Base-by-base conservation (phyloP, 192 early-diverging fungal species). In the Allomyces javanicus region DNA sequence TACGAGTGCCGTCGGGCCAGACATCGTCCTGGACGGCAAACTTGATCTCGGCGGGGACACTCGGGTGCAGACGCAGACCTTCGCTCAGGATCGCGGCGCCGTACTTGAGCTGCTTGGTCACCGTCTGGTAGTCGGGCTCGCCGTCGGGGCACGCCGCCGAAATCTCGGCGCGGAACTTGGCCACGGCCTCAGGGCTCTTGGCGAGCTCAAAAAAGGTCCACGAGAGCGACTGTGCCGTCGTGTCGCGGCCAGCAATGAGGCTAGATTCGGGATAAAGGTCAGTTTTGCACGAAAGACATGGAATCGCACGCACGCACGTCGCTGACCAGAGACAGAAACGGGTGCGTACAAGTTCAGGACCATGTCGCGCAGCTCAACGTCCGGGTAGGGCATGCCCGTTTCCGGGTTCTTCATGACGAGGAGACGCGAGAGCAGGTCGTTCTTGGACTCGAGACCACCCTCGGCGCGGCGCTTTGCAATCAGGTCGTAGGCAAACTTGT, bases 11-110 rank as follows among this genome's bases (percentile, higher is more conserved):
- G 68, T 85, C 78, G 12, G 87, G 87, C 14, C 82, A 73, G 14
- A 84, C 69, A 61, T 78, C 77, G 62, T 87, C 83, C 4, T 76
- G 62, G 19, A 83, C 64, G 9, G 79, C 77, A 27, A 72, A 68
- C 71, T 87, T 87, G 12, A 71, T 44, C 44, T 87, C 78, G 1
- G 24, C 27, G 7, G 87, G 88, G 5, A 90, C 85, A 25, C 80
- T 73, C 50, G 88, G 87, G 70, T 84, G 78, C 23, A 89, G 65
- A 10, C 88, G 76, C 25, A 88, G 67, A 10, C 79, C 73, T 72
- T 89, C 88, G 25, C 69, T 63, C 65, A 85, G 83, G 17, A 77
- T 73, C 4, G 81, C 81, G 1, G 67, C 72, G 6, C 79, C 75
- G 72, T 85, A 83, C 63, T 72, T 75, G 74, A 83, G 71, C 11